Percentiles rank a stretch among this genome's conserved stretches.
Conservation (phyloP, 768 basidiomycete species). For the Dentipellis fragilis region DNA sequence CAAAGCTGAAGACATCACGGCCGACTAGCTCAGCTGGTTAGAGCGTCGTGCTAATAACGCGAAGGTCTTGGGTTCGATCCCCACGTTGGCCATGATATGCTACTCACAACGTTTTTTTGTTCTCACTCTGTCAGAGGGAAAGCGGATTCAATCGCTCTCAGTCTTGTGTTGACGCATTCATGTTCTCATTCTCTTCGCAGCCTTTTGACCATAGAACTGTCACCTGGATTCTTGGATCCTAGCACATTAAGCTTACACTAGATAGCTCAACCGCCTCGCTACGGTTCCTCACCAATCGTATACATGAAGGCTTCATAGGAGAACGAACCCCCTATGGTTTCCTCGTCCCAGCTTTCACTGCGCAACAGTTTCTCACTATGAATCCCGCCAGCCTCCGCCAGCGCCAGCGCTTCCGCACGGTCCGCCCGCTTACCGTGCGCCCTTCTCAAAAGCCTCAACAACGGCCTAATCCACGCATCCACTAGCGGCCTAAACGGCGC, state of each 20-base stretch:
- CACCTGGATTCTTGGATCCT: background rate
- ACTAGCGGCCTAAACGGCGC: background rate
- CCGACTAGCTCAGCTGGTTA: slow-evolving; percentile 80
- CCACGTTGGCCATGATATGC: slow-evolving; percentile 13
- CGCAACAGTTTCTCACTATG: background rate
- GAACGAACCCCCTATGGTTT: background rate
- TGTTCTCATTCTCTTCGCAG: background rate
- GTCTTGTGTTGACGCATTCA: background rate
- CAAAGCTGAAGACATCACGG: too few relatives aligned
- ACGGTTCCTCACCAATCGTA: background rate
- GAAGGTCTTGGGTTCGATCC: slow-evolving; percentile 19
- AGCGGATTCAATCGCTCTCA: background rate
- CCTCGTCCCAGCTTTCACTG: background rate
- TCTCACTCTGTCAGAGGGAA: too few relatives aligned
- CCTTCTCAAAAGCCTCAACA: background rate
- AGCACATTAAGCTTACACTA: background rate
- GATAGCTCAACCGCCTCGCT: background rate
- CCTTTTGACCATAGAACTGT: background rate
- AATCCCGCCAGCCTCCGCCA: background rate
- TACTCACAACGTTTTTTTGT: too few relatives aligned
- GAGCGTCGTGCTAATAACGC: slow-evolving; percentile 78
- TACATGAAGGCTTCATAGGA: background rate
- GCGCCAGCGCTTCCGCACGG: background rate
- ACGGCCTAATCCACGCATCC: background rate
- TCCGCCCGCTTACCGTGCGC: background rate